Base-by-base conservation (phyloP, 169 alveolate genomes). In the Theileria equi region DNA sequence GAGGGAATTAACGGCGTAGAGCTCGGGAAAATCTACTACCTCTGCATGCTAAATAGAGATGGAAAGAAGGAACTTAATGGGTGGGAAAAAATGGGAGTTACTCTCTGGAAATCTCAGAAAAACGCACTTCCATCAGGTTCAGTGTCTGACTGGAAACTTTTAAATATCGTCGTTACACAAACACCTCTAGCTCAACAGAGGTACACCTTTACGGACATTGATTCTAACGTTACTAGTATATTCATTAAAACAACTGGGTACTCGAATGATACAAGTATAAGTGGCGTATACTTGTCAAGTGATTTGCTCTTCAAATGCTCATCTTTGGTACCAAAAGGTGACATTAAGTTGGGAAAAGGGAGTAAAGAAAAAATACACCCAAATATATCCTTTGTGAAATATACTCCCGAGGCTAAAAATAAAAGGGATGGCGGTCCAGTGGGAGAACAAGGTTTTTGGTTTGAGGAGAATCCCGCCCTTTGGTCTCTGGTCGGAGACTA, bases 401-500 rank as follows among this genome's bases (percentile, higher is more conserved):
- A 28, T 23, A 41, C 28, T 17, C 19, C 2, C 4, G 26, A 57
- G 16, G 4, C 25, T 38, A 1, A 19, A 34, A 11, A 34, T 28
- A 16, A 57, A 5, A 57, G 17, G 40, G 61, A 21, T 5, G n/a
- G n/a, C n/a, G n/a, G n/a, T n/a, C 48, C 1, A 3, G 32, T 17
- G 31, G 17, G 4, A 5, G 34, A n/a, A 21, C 26, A 0, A 8
- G 83, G 83, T 36, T 63, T 50, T 48, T 73, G 83, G 83, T 34
- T 73, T 50, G 0, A 48, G 0, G 17, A 47, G 58, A 71, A 73
- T 23, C 35, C 5, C 0, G 38, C 23, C 5, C 21, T 16, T 23
- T 73, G 76, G 78, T 25, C 31, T 1, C 16, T 31, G n/a, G n/a
- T 29, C n/a, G 19, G 47, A 6, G 35, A 58, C 13, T 23, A 44